Conservation (phyloP, 2,329 filamentous ascomycete species). For the Xylariaceae sp. region DNA sequence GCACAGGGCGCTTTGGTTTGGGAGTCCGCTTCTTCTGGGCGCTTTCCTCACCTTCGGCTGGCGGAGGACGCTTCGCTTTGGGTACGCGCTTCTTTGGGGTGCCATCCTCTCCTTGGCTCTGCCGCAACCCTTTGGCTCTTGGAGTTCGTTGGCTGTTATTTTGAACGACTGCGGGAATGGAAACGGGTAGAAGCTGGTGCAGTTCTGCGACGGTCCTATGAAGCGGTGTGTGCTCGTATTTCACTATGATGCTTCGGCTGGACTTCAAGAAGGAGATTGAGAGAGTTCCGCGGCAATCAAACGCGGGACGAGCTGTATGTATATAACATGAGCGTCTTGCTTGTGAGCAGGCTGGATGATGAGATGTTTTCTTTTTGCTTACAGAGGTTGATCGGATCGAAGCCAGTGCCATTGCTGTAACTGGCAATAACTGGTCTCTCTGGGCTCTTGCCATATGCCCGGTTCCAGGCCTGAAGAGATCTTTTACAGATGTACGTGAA, state of each 20-base stretch:
- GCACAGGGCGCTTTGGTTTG: constrained; percentile 26
- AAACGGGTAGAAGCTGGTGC: constrained; percentile 39
- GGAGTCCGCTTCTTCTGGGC: constrained; percentile 16
- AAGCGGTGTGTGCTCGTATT: constrained; percentile 52
- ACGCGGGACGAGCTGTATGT: constrained; percentile 48
- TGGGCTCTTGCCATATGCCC: constrained; percentile 39
- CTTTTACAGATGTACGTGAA: constrained; percentile 50
- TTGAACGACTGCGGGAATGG: constrained; percentile 22
- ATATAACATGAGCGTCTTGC: constrained; percentile 17
- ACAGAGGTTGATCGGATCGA: constrained; percentile 43
- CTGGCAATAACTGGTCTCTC: constrained; percentile 40
- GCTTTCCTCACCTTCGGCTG: background rate
- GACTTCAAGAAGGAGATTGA: constrained; percentile 45
- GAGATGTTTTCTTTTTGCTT: constrained; percentile 17
- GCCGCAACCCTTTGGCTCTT: constrained; percentile 27
- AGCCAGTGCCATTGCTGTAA: constrained; percentile 42
- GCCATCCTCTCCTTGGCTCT: constrained; percentile 25
- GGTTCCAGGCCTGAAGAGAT: constrained; percentile 47
- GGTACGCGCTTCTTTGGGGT: too few species aligned
- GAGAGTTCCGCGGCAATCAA: constrained; percentile 51
- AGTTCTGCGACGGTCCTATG: constrained; percentile 49
- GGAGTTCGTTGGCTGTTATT: constrained; percentile 21
- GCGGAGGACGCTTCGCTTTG: constrained; percentile 1
- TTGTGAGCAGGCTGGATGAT: too few species aligned
- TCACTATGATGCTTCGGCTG: constrained; percentile 43